Base-by-base conservation (phyloP, 139 green algal genomes). In the Picochlorum sp. region DNA sequence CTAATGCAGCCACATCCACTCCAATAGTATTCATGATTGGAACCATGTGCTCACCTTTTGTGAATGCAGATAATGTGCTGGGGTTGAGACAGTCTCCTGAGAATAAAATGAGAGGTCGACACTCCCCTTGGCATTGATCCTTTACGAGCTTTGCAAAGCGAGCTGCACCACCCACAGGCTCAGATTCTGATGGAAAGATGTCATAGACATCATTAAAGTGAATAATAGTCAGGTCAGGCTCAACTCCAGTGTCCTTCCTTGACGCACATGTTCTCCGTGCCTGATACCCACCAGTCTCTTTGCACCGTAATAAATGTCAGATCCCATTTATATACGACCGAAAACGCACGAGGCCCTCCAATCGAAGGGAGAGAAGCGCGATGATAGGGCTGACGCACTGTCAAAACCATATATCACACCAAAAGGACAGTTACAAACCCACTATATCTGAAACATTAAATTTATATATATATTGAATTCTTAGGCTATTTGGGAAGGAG, bases 171-270 rank as follows among this genome's bases (percentile, higher is more conserved):
- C 83, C 83, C 14, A 85, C 77, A 1, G 84, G 84, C 63, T 90
- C 84, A 10, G 65, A 34, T 0, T 45, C 63, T 9, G 59, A 57
- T 13, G 59, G 16, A 52, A 84, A 81, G 20, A 89, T 81, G 47
- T 86, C 83, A 70, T 90, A 90, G 44, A 72, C 70, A 44, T 90
- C 83, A 56, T 90, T 90, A 71, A 90, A 90, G 56, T 90, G 83
- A 32, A 88, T 47, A 3, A 89, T 69, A 4, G 72, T 72, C 2
- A 76, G 67, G 20, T 58, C n/a, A 24, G 52, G 52, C 18, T 20
- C 34, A 41, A 41, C 34, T 41, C 34, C 34, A 41, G 8, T 41
- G 7, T 41, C 34, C 34, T 41, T 41, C 34, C 34, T 13, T 11
- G 34, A 41, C 7, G 34, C 34, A 14, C 34, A 0, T 41, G 34